Percentiles rank a stretch among this genome's conserved stretches.
phyloP scores from a whole-genome alignment of 2,329 filamentous ascomycete genomes.

The Metarhizium robertsii region DNA sequence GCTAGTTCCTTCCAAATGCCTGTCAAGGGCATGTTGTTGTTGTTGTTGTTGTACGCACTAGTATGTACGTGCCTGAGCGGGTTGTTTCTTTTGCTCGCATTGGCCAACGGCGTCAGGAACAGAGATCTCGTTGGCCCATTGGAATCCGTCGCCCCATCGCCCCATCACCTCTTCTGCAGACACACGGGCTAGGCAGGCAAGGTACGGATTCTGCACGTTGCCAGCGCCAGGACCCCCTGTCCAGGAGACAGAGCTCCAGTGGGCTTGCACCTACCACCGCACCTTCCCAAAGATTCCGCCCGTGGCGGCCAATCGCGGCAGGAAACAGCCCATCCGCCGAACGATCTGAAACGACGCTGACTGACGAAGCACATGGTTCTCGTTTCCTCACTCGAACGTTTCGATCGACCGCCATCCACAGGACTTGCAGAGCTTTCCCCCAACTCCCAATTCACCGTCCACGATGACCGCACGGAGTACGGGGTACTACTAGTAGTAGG shows the following conservation, averaged over 20 bases:
- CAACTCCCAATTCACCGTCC: too few relatives aligned
- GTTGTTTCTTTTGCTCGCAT: constrained; percentile 1
- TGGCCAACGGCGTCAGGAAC: constrained; percentile 10
- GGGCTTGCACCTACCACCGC: neutral
- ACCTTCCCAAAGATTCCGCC: neutral
- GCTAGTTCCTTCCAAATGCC: neutral
- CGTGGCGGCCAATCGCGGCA: neutral
- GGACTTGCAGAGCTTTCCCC: too few relatives aligned
- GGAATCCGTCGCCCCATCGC: neutral
- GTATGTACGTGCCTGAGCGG: neutral
- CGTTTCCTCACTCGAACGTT: neutral
- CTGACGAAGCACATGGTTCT: neutral
- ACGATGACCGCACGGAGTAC: too few relatives aligned
- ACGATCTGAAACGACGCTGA: neutral
- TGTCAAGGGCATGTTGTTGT: neutral
- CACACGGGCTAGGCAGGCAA: neutral
- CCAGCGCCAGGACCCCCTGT: neutral
- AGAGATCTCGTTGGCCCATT: constrained; percentile 8
- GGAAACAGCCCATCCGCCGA: neutral
- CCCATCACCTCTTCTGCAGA: too few relatives aligned
- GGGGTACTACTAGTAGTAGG: too few relatives aligned
- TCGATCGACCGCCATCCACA: too few relatives aligned
- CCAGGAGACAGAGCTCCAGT: neutral
- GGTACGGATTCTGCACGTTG: neutral
- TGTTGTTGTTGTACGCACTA: too few relatives aligned